Evolutionary conservation across 495 filamentous ascomycete genomes (phyloP).

Genomic region (Chaetomium cochliodes): DNA sequence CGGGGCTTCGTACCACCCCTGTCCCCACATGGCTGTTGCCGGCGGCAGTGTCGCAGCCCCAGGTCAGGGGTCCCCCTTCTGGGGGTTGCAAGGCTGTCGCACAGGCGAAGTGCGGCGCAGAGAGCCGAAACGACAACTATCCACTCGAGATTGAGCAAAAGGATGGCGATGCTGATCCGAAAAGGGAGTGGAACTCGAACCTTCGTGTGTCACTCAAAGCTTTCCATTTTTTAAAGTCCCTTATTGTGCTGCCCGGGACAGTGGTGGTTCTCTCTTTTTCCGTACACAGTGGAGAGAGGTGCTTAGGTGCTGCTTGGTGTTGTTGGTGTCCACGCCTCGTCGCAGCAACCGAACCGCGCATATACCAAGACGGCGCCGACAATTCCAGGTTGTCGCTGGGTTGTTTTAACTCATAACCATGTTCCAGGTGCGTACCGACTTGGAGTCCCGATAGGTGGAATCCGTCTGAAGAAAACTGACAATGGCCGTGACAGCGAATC

Average conservation of each 20-base stretch:
- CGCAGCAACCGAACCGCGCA: slow-evolving; percentile 9
- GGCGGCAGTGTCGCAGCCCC: slow-evolving; percentile 4
- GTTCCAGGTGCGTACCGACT: slow-evolving; percentile 40
- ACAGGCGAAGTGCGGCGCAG: slow-evolving; percentile 4
- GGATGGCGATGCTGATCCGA: not conserved
- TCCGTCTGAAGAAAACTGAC: slow-evolving; percentile 11
- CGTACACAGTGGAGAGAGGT: not conserved
- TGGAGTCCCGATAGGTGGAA: not conserved
- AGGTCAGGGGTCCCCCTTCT: not conserved
- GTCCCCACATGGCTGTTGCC: slow-evolving; percentile 7
- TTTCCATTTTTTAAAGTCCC: not conserved
- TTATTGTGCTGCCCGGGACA: not conserved
- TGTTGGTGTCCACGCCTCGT: not conserved
- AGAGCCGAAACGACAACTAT: slow-evolving; percentile 4
- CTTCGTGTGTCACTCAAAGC: not conserved
- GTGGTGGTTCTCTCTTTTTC: not conserved
- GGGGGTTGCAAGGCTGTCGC: slow-evolving; percentile 1
- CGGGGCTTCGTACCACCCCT: not conserved
- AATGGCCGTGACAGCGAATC: slow-evolving; percentile 58
- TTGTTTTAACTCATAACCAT: slow-evolving; percentile 6
- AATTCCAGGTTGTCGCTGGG: not conserved
- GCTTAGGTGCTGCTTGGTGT: not conserved
- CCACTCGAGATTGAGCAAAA: not conserved
- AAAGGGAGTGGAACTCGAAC: not conserved
- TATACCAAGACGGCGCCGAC: not conserved